These are phyloP conservation scores for Neophaeococcomyces aloes DNA, from an alignment of 2,329 filamentous ascomycete genomes.

Conservation along the genomic window DNA sequence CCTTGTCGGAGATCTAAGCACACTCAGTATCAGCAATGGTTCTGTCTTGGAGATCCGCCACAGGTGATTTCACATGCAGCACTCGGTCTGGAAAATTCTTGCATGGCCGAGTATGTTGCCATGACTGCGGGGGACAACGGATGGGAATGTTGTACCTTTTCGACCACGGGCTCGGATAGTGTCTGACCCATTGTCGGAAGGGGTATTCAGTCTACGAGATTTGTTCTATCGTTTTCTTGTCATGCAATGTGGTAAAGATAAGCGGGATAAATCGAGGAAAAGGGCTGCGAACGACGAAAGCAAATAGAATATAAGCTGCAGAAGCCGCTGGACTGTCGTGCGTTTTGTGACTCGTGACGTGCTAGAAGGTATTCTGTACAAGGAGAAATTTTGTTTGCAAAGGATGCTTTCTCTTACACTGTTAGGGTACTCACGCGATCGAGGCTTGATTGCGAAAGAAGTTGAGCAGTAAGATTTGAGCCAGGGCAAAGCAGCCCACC, in stretches of 20 bases:
- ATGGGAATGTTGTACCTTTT: slow-evolving; percentile 62
- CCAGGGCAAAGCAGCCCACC: not conserved
- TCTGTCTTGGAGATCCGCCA: not conserved
- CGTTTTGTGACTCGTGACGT: not conserved
- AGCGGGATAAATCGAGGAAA: slow-evolving; percentile 1
- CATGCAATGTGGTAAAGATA: slow-evolving; percentile 1
- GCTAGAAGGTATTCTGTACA: not conserved
- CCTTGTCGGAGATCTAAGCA: slow-evolving; percentile 68
- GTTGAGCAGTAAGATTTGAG: not conserved
- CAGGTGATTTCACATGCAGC: not conserved
- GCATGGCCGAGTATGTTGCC: slow-evolving; percentile 3
- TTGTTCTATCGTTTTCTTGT: not conserved
- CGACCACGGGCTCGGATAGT: slow-evolving; percentile 94
- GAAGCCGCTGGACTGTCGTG: no score
- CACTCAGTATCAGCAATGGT: slow-evolving; percentile 2
- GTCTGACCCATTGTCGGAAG: slow-evolving; percentile 81
- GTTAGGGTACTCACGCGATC: not conserved
- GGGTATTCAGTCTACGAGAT: slow-evolving; percentile 10
- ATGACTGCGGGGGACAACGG: not conserved
- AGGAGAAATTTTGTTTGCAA: slow-evolving; percentile 1
- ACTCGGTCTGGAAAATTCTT: not conserved
- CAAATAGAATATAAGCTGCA: not conserved
- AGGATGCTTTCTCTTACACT: no score
- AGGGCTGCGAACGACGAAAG: not conserved
- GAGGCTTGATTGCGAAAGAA: slow-evolving; percentile 2